Percentiles rank a stretch among this genome's conserved stretches.
These are phyloP conservation scores for Pseudogymnoascus sp. DNA, from an alignment of 2,329 filamentous ascomycete genomes.

Conservation along the genomic window DNA sequence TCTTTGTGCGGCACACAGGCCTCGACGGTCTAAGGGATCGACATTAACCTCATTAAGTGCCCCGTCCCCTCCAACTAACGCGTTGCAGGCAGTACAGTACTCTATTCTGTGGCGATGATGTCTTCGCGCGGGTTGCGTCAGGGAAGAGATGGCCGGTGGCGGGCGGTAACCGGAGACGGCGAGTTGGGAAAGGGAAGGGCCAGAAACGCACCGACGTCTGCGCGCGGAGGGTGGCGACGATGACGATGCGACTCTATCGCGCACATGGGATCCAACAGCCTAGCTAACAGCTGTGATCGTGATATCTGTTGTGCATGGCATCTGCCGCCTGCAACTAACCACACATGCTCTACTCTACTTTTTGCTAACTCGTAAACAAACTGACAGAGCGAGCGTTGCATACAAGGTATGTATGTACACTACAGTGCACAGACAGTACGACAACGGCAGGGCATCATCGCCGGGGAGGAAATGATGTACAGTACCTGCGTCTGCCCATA, in stretches of 20 bases:
- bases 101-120: neutral
- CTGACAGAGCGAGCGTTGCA: neutral
- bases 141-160: neutral
- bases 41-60: neutral
- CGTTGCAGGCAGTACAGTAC: neutral
- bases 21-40: neutral
- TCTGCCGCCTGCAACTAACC: neutral
- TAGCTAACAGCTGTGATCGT: neutral
- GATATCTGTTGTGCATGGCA: neutral
- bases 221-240: neutral
- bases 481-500: neutral
- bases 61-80: neutral
- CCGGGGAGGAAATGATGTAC: neutral
- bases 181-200: neutral
- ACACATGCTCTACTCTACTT: neutral
- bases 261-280: neutral
- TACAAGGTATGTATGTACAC: too few relatives aligned
- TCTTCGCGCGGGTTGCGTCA: neutral
- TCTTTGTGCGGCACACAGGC: neutral
- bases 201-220: neutral
- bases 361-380: neutral
- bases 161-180: neutral
- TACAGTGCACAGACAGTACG: too few relatives aligned
- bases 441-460: neutral
- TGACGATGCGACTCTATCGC: neutral